A percentile compares a stretch with the other conserved stretches of the same genome.
Evolutionary conservation across 305 asterid species (phyloP).

Genomic region (Solanum aculeatissimum): DNA sequence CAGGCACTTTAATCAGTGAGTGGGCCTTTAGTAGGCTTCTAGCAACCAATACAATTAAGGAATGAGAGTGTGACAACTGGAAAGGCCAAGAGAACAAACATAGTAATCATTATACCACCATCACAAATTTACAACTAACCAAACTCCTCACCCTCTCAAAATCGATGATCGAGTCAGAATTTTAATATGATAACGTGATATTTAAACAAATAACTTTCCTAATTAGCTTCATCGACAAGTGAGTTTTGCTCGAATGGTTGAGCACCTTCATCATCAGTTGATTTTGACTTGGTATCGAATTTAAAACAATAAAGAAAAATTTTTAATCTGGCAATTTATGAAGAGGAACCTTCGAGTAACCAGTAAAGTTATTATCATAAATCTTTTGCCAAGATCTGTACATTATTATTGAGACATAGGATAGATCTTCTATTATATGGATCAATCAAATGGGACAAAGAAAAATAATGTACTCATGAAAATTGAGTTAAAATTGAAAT

Average conservation of each 20-base stretch:
- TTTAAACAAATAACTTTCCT: background rate
- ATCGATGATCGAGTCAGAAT: background rate
- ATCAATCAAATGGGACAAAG: background rate
- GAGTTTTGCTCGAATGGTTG: background rate
- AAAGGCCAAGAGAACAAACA: constrained; percentile 10
- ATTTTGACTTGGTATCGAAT: too few species aligned
- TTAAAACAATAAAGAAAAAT: too few species aligned
- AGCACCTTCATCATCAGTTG: background rate
- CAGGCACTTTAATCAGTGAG: constrained; percentile 34
- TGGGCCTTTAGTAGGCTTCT: constrained; percentile 19
- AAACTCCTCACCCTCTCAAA: background rate
- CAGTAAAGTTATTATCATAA: background rate
- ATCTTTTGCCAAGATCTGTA: background rate
- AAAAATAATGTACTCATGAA: background rate
- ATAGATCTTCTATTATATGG: background rate
- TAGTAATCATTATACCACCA: constrained; percentile 19
- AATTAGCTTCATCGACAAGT: background rate
- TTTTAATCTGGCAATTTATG: too few species aligned
- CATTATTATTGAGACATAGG: background rate
- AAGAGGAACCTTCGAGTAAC: too few species aligned
- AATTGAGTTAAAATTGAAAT: background rate
- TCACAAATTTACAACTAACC: background rate
- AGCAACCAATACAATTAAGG: constrained; percentile 6
- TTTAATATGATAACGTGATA: background rate
- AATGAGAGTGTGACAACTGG: constrained; percentile 15